phyloP scores from a whole-genome alignment of 768 basidiomycete species.

The Tulasnella sp. region DNA sequence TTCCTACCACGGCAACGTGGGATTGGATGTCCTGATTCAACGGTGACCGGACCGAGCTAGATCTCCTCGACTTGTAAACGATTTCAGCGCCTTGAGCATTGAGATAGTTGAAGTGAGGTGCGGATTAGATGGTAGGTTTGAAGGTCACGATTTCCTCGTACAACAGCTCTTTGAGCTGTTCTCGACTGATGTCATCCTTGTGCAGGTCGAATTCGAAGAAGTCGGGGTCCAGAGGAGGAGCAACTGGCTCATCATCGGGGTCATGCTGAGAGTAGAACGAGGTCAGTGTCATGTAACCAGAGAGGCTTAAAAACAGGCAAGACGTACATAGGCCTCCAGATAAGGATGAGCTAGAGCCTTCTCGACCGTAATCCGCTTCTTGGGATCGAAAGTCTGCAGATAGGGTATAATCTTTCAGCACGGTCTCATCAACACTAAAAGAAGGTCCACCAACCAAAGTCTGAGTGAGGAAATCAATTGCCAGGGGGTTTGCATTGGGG shows the following conservation, averaged over 20 bases:
- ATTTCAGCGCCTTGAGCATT: not conserved
- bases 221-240: constrained; percentile 86
- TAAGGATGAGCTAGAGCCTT: constrained; percentile 93
- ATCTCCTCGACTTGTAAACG: not conserved
- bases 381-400: constrained; percentile 87
- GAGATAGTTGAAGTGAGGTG: not conserved
- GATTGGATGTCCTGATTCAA: not conserved
- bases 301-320: not conserved
- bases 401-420: not conserved
- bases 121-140: constrained; percentile 45
- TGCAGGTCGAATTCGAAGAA: constrained; percentile 98
- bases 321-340: constrained; percentile 77
- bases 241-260: constrained; percentile 92
- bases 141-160: constrained; percentile 95
- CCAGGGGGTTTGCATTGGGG: constrained; percentile 61
- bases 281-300: constrained; percentile 3
- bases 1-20: not conserved
- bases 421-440: not conserved
- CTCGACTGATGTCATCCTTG: constrained; percentile 91
- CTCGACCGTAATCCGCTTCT: constrained; percentile 91
- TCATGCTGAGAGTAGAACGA: constrained; percentile 49
- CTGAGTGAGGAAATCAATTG: constrained; percentile 66
- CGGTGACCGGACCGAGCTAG: not conserved
- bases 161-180: constrained; percentile 87
- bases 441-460: constrained; percentile 43